Percentiles rank a stretch among this genome's conserved stretches.
These are phyloP conservation scores for Cladosporium sp. DNA, from an alignment of 2,329 filamentous ascomycete species.

Conservation along the genomic window DNA sequence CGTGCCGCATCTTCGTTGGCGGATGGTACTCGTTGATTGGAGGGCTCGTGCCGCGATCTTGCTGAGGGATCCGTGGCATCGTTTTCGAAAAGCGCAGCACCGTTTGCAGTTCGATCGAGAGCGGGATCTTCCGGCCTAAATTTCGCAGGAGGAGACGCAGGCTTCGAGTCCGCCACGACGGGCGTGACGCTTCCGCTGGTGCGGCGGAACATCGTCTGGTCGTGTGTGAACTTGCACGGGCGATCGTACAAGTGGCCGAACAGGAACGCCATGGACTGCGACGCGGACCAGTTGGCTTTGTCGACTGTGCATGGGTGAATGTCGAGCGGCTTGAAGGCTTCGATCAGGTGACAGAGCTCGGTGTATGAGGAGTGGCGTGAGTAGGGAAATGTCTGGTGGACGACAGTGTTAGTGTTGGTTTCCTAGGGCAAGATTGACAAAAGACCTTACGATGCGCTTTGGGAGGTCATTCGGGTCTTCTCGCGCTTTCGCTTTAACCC, in stretches of 20 bases:
- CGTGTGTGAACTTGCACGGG: conserved; percentile 56
- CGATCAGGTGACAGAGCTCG: conserved; percentile 67
- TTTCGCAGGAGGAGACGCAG: background rate
- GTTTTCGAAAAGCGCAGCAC: background rate
- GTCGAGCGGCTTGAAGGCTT: conserved; percentile 64
- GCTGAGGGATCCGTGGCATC: background rate
- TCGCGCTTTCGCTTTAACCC: background rate
- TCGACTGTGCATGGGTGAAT: conserved; percentile 75
- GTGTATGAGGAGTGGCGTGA: conserved; percentile 82
- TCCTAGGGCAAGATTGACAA: background rate
- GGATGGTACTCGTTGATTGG: too few relatives aligned
- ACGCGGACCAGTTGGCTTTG: conserved; percentile 54
- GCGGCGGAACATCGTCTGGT: conserved; percentile 50
- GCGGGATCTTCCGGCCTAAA: background rate
- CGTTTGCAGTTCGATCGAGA: too few relatives aligned
- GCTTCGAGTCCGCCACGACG: background rate
- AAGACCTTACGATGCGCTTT: conserved; percentile 24
- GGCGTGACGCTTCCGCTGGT: background rate
- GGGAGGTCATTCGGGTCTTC: conserved; percentile 14
- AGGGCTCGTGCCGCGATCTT: too few relatives aligned
- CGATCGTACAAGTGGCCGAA: conserved; percentile 64
- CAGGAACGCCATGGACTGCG: conserved; percentile 57
- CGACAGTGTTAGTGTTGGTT: conserved; percentile 4
- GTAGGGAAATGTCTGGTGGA: conserved; percentile 61
- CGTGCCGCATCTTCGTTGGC: too few relatives aligned